These are phyloP conservation scores for Podaxis pistillaris DNA, from an alignment of 768 basidiomycete genomes.

Conservation along the genomic window DNA sequence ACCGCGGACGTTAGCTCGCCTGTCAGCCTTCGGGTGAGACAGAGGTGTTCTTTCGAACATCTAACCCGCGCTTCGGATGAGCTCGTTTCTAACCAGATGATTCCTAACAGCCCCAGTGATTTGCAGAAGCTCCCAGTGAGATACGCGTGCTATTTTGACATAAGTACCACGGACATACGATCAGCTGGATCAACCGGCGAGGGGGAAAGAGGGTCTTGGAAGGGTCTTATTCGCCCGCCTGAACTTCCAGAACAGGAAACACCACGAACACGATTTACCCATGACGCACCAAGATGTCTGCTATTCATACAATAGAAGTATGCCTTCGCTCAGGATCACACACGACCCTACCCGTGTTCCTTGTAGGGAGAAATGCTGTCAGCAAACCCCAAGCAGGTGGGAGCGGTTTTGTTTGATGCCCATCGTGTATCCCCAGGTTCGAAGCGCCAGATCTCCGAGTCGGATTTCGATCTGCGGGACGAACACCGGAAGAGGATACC, in stretches of 20 bases:
- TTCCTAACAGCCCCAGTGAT: background rate
- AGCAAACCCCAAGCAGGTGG: conserved; percentile 6
- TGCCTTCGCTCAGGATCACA: conserved; percentile 5
- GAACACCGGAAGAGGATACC: conserved; percentile 7
- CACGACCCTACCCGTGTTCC: conserved; percentile 6
- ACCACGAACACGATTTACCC: background rate
- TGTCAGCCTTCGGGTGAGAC: background rate
- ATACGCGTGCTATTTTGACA: background rate
- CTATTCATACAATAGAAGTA: background rate
- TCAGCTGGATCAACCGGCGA: background rate
- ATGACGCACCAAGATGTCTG: conserved; percentile 6
- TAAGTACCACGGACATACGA: conserved; percentile 7
- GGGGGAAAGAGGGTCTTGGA: too few relatives aligned
- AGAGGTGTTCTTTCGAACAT: background rate
- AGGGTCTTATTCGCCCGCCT: background rate
- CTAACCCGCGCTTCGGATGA: background rate
- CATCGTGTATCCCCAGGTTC: conserved; percentile 11
- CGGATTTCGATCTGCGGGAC: conserved; percentile 12
- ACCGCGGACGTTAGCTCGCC: background rate
- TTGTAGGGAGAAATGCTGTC: background rate
- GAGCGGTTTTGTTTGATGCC: conserved; percentile 9
- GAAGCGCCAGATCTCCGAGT: conserved; percentile 14
- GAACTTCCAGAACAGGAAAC: background rate
- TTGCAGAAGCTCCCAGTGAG: background rate
- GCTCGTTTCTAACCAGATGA: background rate